These are phyloP conservation scores for Cunninghamia lanceolata DNA, from an alignment of 75 land plant genomes.

Conservation along the genomic window DNA sequence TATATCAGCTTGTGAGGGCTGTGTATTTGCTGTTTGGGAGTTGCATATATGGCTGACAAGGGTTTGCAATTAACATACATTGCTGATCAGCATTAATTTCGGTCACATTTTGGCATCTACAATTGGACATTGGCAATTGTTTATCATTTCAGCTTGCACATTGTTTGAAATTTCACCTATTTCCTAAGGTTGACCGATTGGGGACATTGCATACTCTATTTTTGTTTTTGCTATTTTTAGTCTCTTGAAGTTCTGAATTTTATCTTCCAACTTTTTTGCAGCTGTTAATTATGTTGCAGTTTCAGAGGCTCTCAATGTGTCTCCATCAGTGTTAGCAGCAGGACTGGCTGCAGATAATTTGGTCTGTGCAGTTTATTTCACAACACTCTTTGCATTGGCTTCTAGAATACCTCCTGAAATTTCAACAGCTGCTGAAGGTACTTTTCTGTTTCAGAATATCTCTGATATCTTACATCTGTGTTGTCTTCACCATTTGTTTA, in stretches of 20 bases:
- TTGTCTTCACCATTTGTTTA: neutral
- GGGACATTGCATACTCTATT: neutral
- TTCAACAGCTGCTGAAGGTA: conserved; percentile 30
- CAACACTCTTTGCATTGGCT: conserved; percentile 88
- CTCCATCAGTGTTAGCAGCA: conserved; percentile 87
- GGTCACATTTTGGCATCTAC: no score
- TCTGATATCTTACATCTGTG: neutral
- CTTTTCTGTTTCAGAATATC: neutral
- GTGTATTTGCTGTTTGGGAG: no score
- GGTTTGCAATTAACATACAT: no score
- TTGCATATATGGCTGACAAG: no score
- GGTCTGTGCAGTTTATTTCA: conserved; percentile 89
- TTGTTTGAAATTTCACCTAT: no score
- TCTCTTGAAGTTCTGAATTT: neutral
- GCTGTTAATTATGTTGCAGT: conserved; percentile 99
- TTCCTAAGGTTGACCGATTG: no score
- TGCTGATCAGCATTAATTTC: no score
- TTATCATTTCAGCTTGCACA: no score
- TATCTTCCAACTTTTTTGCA: conserved; percentile 24
- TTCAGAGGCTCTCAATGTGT: conserved; percentile 75
- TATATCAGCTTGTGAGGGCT: no score
- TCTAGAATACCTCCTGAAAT: conserved; percentile 74
- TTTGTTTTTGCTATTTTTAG: neutral
- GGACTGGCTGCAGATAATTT: conserved; percentile 98
- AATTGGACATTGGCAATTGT: no score